phyloP scores from a whole-genome alignment of 148 eudicot genomes.

The Fagopyrum homotropicum region DNA sequence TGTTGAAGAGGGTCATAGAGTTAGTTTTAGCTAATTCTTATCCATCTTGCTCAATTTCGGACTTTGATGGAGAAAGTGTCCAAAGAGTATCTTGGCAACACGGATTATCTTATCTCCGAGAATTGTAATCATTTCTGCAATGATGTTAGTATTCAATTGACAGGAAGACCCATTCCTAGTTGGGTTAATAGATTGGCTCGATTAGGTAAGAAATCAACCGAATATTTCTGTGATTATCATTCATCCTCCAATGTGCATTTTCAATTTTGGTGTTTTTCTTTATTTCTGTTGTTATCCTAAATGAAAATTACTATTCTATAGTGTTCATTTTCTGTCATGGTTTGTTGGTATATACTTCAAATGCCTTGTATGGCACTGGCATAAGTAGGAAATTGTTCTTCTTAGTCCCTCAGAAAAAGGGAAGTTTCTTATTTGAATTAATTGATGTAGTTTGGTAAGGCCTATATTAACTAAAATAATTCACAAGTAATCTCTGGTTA shows the following conservation, averaged over 20 bases:
- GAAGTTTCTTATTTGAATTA: not conserved
- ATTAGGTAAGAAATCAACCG: conserved; percentile 26
- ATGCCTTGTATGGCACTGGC: not conserved
- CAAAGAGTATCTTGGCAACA: conserved; percentile 53
- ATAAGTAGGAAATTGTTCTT: not conserved
- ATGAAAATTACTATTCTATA: not conserved
- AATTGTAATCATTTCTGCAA: conserved; percentile 86
- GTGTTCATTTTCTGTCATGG: not conserved
- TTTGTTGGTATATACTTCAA: not conserved
- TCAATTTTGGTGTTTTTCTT: not conserved
- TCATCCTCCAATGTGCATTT: not conserved
- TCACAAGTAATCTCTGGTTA: not conserved
- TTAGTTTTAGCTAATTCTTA: no score
- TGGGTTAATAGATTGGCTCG: conserved; percentile 68
- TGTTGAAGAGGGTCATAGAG: no score
- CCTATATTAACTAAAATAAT: not conserved
- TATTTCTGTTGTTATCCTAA: no score
- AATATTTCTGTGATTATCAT: not conserved
- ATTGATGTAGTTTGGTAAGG: not conserved
- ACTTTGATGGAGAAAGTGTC: conserved; percentile 59
- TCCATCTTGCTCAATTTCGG: no score
- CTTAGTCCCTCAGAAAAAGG: no score
- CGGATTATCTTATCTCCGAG: conserved; percentile 63
- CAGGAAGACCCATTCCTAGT: conserved; percentile 61
- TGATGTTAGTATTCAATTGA: conserved; percentile 47